Evolutionary conservation across 2,329 filamentous ascomycete genomes (phyloP), one percentile per base, ranked within the genome.

Genomic region (Paraconiothyrium sp.): DNA sequence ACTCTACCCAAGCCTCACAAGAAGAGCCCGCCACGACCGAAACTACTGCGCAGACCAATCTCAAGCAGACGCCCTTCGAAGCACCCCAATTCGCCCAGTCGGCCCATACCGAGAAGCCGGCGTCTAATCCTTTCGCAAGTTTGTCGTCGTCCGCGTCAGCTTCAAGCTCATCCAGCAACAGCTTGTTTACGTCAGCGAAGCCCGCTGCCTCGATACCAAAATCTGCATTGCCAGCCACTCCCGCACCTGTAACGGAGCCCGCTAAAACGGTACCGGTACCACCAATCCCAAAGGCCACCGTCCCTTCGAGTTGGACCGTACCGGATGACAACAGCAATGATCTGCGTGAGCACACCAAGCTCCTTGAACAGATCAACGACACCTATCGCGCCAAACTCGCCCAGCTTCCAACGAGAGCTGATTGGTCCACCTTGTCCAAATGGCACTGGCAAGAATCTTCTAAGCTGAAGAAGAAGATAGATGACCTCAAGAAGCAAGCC

Each of bases 401-500:
- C 32, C 71, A 49, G 16, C 60, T 72, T n/a, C 61, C 73, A 22
- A 41, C 61, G 2, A 61, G 60, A 13, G 71, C 74, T 24, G 75
- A 78, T 59, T 77, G 75, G 75, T 67, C 70, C 6, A 55, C 66
- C 1, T 43, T 78, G 24, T 76, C 74, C 13, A 60, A 66, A 8
- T 78, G 73, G 72, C 76, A 78, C 58, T 59, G 65, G 27, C 70
- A 72, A 52, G 62, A 72, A 39, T 67, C 74, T 11, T 64, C 63
- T 8, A 64, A 69, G 13, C 66, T 78, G 30, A 72, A 70, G 56
- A 70, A 67, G 47, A 71, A 73, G 66, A 74, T 78, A 11, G 67
- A 67, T 5, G 62, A 59, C 13, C 62, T 68, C 22, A 77, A 69
- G 57, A 76, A 77, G 64, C 65, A 75, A 47, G 70, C 64, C 4